A percentile compares a stretch with the other conserved stretches of the same genome.
These are phyloP conservation scores for Barbatosphaeria neglecta DNA, from an alignment of 495 filamentous ascomycete genomes.

Conservation along the genomic window DNA sequence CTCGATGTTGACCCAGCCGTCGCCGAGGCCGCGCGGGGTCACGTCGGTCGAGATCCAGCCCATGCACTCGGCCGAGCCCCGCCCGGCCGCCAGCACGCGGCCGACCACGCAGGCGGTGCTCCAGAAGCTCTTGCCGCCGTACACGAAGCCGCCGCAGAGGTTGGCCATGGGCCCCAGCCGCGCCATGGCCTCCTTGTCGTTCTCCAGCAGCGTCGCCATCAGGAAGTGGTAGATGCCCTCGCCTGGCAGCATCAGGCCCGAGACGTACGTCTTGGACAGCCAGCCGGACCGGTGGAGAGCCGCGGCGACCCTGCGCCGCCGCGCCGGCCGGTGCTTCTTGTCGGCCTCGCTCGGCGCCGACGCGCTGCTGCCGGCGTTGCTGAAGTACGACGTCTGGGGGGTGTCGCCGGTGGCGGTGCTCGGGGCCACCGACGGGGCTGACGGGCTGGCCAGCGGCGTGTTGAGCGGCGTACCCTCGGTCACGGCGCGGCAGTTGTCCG, in stretches of 20 bases:
- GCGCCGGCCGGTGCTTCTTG: slow-evolving; percentile 11
- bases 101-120: slow-evolving; percentile 69
- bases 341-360: slow-evolving; percentile 10
- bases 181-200: slow-evolving; percentile 52
- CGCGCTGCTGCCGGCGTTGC: slow-evolving; percentile 16
- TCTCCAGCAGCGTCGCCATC: slow-evolving; percentile 68
- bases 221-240: slow-evolving; percentile 62
- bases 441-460: slow-evolving; percentile 25
- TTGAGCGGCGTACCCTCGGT: slow-evolving; percentile 28
- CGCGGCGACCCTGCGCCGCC: slow-evolving; percentile 27
- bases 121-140: slow-evolving; percentile 64
- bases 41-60: slow-evolving; percentile 60
- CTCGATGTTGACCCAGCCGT: slow-evolving; percentile 57
- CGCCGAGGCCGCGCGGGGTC: slow-evolving; percentile 34
- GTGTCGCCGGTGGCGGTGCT: slow-evolving; percentile 19
- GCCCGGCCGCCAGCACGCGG: slow-evolving; percentile 55
- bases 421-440: too few species aligned
- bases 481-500: slow-evolving; percentile 24
- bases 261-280: slow-evolving; percentile 69
- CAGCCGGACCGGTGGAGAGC: slow-evolving; percentile 52
- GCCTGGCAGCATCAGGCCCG: slow-evolving; percentile 68
- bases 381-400: slow-evolving; percentile 30
- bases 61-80: slow-evolving; percentile 61
- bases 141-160: slow-evolving; percentile 70
- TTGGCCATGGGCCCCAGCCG: slow-evolving; percentile 57